Evolutionary conservation across 441 rosid species (phyloP).

Genomic region (Flueggea neowawraea): DNA sequence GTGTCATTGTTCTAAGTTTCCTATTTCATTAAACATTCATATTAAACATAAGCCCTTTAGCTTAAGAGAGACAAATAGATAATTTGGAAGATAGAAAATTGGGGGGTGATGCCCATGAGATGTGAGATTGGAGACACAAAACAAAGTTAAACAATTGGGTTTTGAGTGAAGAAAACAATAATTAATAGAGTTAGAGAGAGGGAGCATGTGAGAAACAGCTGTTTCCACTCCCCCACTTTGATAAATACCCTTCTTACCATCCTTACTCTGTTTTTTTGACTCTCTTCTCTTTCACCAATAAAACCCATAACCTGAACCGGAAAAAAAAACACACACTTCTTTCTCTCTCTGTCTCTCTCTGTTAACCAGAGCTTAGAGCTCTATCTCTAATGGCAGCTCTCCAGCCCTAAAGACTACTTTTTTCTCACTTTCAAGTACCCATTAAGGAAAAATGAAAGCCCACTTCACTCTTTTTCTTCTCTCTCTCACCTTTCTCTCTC

Average conservation of each 20-base stretch:
- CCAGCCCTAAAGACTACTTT: slow-evolving; percentile 25
- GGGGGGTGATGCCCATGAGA: not conserved
- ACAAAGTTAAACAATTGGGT: slow-evolving; percentile 5
- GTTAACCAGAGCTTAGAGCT: slow-evolving; percentile 29
- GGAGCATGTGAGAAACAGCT: slow-evolving; percentile 90
- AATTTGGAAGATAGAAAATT: slow-evolving; percentile 5
- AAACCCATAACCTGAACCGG: not conserved
- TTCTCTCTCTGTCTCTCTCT: not conserved
- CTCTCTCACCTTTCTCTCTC: slow-evolving; percentile 22
- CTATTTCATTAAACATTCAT: too few species aligned
- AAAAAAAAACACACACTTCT: not conserved
- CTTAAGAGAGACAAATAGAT: slow-evolving; percentile 13
- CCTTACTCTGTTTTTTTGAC: slow-evolving; percentile 41
- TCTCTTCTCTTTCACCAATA: slow-evolving; percentile 22
- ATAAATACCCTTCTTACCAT: slow-evolving; percentile 57
- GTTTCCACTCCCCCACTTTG: slow-evolving; percentile 57
- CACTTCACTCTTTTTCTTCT: slow-evolving; percentile 26
- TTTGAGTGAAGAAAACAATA: not conserved
- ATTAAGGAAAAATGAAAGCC: slow-evolving; percentile 25
- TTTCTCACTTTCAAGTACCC: slow-evolving; percentile 1
- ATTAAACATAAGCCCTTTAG: not conserved
- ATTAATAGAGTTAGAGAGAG: not conserved
- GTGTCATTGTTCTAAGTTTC: too few species aligned
- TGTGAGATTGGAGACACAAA: slow-evolving; percentile 7
- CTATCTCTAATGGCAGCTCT: slow-evolving; percentile 54